A percentile compares a stretch with the other conserved stretches of the same genome.
phyloP scores from a whole-genome alignment of 1,284 basidiomycete genomes.

The Apiotrichum sp. region DNA sequence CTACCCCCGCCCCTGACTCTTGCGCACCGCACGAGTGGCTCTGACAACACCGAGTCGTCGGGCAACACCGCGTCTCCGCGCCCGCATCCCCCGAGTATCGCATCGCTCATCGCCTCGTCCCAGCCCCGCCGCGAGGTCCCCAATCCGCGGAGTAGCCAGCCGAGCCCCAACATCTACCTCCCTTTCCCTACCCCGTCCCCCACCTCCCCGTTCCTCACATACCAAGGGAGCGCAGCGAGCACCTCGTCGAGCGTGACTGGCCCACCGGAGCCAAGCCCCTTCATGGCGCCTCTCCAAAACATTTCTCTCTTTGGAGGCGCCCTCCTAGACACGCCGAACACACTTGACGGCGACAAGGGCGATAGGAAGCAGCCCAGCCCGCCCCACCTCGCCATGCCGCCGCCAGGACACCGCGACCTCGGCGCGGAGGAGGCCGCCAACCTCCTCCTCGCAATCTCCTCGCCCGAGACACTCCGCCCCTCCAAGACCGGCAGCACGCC shows the following conservation, averaged over 20 bases:
- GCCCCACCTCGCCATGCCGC: slow-evolving; percentile 13
- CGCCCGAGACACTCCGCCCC: slow-evolving; percentile 38
- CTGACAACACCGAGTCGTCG: slow-evolving; percentile 2
- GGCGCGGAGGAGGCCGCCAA: slow-evolving; percentile 40
- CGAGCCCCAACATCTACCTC: slow-evolving; percentile 39
- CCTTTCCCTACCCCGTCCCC: slow-evolving; percentile 45
- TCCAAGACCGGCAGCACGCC: slow-evolving; percentile 19
- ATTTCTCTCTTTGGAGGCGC: slow-evolving; percentile 37
- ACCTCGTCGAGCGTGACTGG: slow-evolving; percentile 12
- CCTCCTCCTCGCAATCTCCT: slow-evolving; percentile 38
- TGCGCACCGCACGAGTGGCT: slow-evolving; percentile 24
- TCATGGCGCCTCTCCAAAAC: slow-evolving; percentile 38
- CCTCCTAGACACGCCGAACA: slow-evolving; percentile 16
- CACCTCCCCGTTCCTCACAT: slow-evolving; percentile 40
- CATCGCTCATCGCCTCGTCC: slow-evolving; percentile 9
- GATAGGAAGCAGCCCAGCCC: slow-evolving; percentile 14
- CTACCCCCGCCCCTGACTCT: slow-evolving; percentile 32
- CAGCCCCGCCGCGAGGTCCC: slow-evolving; percentile 11
- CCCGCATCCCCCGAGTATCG: slow-evolving; percentile 10
- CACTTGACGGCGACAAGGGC: slow-evolving; percentile 16
- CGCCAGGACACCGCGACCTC: slow-evolving; percentile 25
- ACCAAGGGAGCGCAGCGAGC: slow-evolving; percentile 12
- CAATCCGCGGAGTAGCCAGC: slow-evolving; percentile 8
- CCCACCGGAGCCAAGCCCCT: slow-evolving; percentile 35
- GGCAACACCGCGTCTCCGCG: slow-evolving; percentile 9